Evolutionary conservation across 208 protist species (phyloP).

Genomic region (Leptomonas seymouri): DNA sequence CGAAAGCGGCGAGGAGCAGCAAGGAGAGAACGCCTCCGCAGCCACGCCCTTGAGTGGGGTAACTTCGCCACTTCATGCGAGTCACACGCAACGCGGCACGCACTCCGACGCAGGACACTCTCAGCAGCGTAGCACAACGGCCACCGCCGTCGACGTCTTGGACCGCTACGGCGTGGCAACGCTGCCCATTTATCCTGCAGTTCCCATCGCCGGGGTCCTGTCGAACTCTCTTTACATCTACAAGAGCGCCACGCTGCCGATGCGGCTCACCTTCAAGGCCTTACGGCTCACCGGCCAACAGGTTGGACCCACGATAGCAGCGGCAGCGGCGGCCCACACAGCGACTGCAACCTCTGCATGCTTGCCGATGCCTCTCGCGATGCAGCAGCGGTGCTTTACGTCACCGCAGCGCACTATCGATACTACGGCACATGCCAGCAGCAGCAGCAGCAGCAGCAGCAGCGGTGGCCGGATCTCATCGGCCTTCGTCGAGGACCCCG

Average conservation of each 20-base stretch:
- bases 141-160: slow-evolving; percentile 13
- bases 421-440: background rate
- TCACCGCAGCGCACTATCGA: background rate
- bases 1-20: background rate
- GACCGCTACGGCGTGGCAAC: slow-evolving; percentile 40
- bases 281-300: background rate
- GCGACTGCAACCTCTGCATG: background rate
- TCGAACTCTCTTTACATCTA: slow-evolving; percentile 72
- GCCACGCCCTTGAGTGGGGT: background rate
- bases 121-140: background rate
- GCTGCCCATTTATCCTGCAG: slow-evolving; percentile 71
- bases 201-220: slow-evolving; percentile 41
- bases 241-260: slow-evolving; percentile 84
- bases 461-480: background rate
- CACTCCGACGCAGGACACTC: background rate
- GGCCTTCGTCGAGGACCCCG: slow-evolving; percentile 9
- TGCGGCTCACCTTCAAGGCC: slow-evolving; percentile 55
- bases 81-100: background rate
- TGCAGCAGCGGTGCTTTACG: slow-evolving; percentile 11
- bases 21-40: background rate
- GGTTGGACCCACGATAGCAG: background rate
- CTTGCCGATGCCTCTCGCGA: slow-evolving; percentile 19
- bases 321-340: background rate
- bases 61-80: background rate
- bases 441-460: background rate